These are phyloP conservation scores for Calocybe indica DNA, from an alignment of 768 basidiomycete genomes.

Conservation along the genomic window DNA sequence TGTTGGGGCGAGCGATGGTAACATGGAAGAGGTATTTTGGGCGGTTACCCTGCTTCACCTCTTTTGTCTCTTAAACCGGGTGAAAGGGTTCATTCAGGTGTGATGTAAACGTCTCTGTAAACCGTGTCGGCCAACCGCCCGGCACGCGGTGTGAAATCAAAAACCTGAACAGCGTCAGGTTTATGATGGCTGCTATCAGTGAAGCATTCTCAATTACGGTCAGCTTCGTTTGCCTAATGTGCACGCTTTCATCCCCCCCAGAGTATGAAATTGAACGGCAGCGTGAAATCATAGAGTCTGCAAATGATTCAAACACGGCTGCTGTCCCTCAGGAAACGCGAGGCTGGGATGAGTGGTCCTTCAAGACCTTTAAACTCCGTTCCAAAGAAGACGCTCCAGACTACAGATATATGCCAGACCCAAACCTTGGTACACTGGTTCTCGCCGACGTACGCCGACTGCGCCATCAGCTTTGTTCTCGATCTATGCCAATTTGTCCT, in stretches of 20 bases:
- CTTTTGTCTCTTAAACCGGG: not conserved
- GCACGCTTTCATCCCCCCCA: no score
- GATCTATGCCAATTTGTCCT: constrained; percentile 6
- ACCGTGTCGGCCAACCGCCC: constrained; percentile 50
- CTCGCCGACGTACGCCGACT: constrained; percentile 36
- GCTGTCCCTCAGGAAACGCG: constrained; percentile 80
- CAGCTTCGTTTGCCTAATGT: not conserved
- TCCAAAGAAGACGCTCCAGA: constrained; percentile 94
- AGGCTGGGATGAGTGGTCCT: constrained; percentile 78
- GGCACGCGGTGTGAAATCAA: constrained; percentile 95
- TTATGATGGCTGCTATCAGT: constrained; percentile 85
- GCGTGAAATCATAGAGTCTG: constrained; percentile 41
- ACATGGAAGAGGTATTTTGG: constrained; percentile 83
- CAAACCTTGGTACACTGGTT: constrained; percentile 76
- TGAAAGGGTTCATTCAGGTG: constrained; percentile 86
- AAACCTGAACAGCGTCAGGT: constrained; percentile 89
- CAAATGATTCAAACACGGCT: constrained; percentile 22
- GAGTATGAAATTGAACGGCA: constrained; percentile 70
- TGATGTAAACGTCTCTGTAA: constrained; percentile 93
- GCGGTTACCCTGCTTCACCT: not conserved
- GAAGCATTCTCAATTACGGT: not conserved
- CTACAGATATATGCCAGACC: constrained; percentile 97
- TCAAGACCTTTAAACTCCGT: constrained; percentile 76
- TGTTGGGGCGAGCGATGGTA: constrained; percentile 86
- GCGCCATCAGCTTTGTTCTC: no score